Base-by-base conservation (phyloP, 2,329 filamentous ascomycete genomes). In the Fusarium palustre region DNA sequence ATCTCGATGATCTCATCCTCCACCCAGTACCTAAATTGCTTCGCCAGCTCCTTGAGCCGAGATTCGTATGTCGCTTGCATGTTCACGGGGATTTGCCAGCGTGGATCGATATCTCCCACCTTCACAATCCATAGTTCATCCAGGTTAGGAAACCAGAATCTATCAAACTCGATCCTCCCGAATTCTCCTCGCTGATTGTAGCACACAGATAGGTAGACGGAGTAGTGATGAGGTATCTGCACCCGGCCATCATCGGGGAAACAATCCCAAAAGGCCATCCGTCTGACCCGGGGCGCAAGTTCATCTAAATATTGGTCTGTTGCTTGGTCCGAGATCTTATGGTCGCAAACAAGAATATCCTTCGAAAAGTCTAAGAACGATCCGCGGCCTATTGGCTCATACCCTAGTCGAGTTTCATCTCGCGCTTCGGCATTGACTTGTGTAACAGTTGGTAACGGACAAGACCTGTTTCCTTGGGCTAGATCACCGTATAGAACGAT, bases 111-210 rank as follows among this genome's bases (percentile, higher is more conserved):
- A 48, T 80, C 78, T 24, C 79, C 79, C 56, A 81, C 73, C 61
- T 81, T 81, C 62, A 81, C 74, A 61, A 81, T 78, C 79, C 79
- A 81, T 22, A 80, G 59, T 20, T 81, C 78, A 36, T 76, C 72
- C 47, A 80, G 60, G 60, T 80, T 80, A 6, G 79, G 79, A 45
- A 81, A 81, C 78, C 78, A 79, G 41, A 80, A 76, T 20, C 76
- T 75, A 57, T 79, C 77, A 53, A 80, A 79, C 41, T 78, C 77
- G 36, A 81, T 76, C 59, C 75, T 75, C 53, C 77, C 75, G 61
- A 74, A 73, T 39, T 74, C 59, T n/a, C 48, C 48, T 38, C 70
- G 70, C 45, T 76, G 72, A 5, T 77, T 74, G 56, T 78, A 79
- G 47, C 74, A 77, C 22, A 72, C 71, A 5, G 76, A 74, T 20